These are phyloP conservation scores for Talaromyces sp. DNA, from an alignment of 2,329 filamentous ascomycete genomes.

Conservation along the genomic window DNA sequence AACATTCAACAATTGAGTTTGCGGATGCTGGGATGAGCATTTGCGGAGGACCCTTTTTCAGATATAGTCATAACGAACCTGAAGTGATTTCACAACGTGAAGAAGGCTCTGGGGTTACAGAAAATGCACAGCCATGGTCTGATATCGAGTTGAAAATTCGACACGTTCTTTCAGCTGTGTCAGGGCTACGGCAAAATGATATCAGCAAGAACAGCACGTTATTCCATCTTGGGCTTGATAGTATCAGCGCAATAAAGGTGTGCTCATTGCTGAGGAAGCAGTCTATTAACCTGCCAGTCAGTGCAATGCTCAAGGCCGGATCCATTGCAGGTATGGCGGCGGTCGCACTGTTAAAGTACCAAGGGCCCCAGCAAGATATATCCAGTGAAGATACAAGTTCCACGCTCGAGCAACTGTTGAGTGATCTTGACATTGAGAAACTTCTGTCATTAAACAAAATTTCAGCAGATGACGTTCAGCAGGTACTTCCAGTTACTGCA, in stretches of 20 bases:
- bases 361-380: constrained; percentile 12
- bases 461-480: constrained; percentile 47
- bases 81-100: not conserved
- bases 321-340: constrained; percentile 62
- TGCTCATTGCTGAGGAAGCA: constrained; percentile 61
- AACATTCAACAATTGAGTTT: constrained; percentile 53
- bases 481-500: constrained; percentile 63
- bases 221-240: constrained; percentile 84
- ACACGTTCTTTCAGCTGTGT: constrained; percentile 50
- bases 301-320: constrained; percentile 62
- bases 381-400: constrained; percentile 16
- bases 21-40: constrained; percentile 52
- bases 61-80: constrained; percentile 4
- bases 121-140: constrained; percentile 24
- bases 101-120: not conserved
- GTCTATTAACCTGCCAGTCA: constrained; percentile 60
- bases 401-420: constrained; percentile 28
- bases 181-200: constrained; percentile 52
- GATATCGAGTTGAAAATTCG: constrained; percentile 39
- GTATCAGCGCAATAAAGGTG: constrained; percentile 84
- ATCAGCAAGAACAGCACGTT: constrained; percentile 62
- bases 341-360: constrained; percentile 17
- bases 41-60: constrained; percentile 51
- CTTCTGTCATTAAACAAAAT: constrained; percentile 23
- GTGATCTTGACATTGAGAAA: constrained; percentile 25